Evolutionary conservation across 1,284 basidiomycete species (phyloP), one percentile per base, ranked within the genome.

Genomic region (Hemileia vastatrix): DNA sequence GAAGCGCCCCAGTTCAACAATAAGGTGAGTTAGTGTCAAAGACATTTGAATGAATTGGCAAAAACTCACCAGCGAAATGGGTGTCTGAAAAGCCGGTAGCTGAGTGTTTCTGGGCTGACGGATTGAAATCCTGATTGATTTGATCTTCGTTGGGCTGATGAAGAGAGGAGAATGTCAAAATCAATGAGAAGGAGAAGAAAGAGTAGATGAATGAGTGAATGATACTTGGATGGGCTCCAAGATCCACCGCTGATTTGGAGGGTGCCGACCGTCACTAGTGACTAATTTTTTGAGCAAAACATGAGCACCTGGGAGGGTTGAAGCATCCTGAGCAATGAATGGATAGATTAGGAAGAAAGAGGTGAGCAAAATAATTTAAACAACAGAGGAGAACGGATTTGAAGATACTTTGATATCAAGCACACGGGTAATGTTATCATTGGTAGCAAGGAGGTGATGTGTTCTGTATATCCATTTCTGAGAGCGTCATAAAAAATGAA

Each of bases 391-490:
- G 8, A 9, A 48, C 18, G 8, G 18, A 11, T 48, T 2, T 2
- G 24, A 8, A 32, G 4, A 23, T 44, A 61, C 58, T 33, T 61
- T 61, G 51, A 60, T 60, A 31, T 60, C 49, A 18, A 60, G n/a
- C 9, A 60, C 58, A n/a, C 58, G 32, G 50, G 45, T 61, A 21
- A 61, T 61, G 43, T 61, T 51, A 31, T 61, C 58, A 18, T 52
- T 52, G 2, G 50, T 54, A 31, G 50, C 51, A 33, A 61, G 53
- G 15, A 61, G 9, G 21, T 61, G 53, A 21, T 52, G 49, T 6
- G 58, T 61, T 27, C 58, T 33, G 44, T 61, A 61, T 40, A 61
- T 18, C 58, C 58, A 61, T 54, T 61, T 61, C 58, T 61, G 2
- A 23, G 3, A 9, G n/a, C 15, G 15, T 4, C 11, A 15, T 15